Evolutionary conservation across 2,329 filamentous ascomycete genomes (phyloP).

Genomic region (Venturia asperata): DNA sequence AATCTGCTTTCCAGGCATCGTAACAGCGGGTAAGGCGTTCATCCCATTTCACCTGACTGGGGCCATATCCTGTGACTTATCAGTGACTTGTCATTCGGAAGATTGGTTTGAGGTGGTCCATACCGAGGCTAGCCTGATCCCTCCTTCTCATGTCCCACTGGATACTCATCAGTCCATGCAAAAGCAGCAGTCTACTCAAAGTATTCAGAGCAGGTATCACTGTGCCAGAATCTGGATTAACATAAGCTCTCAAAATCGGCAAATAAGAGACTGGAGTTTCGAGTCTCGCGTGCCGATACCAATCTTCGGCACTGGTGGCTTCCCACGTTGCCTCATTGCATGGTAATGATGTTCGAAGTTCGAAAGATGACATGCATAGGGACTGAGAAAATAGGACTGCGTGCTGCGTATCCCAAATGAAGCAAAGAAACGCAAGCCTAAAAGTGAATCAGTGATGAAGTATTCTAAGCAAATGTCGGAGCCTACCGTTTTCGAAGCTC

Average conservation of each 20-base stretch:
- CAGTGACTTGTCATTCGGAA: neutral
- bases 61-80: conserved; percentile 24
- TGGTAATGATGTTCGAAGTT: conserved; percentile 51
- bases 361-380: conserved; percentile 59
- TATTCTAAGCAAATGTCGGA: neutral
- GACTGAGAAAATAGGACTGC: conserved; percentile 60
- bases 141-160: conserved; percentile 55
- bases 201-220: conserved; percentile 41
- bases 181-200: conserved; percentile 47
- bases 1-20: conserved; percentile 52
- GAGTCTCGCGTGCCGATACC: conserved; percentile 39
- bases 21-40: conserved; percentile 48
- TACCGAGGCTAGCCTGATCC: conserved; percentile 54
- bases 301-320: conserved; percentile 46
- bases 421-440: conserved; percentile 52
- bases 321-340: conserved; percentile 53
- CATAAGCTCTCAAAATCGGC: conserved; percentile 49
- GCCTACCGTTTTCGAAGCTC: conserved; percentile 52
- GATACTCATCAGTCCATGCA: conserved; percentile 57
- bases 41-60: conserved; percentile 43
- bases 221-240: conserved; percentile 38
- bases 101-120: conserved; percentile 22
- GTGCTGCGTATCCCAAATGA: conserved; percentile 61
- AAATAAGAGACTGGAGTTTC: conserved; percentile 41
- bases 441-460: neutral